These are phyloP conservation scores for Blastocystis sp. DNA, from an alignment of 352 stramenopile species.

Conservation along the genomic window DNA sequence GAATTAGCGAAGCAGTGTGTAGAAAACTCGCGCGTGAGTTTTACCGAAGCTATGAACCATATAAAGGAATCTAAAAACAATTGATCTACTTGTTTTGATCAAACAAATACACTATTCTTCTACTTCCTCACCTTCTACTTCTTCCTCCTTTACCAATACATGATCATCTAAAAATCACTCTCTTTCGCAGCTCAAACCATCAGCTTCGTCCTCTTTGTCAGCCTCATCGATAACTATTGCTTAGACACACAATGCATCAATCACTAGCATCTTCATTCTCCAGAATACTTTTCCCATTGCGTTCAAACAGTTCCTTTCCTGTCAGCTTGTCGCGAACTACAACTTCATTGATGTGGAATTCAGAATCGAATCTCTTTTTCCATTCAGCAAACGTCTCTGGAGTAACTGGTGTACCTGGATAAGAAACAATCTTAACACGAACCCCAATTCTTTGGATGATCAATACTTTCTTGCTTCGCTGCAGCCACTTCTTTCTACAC, in stretches of 20 bases:
- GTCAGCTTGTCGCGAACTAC: background rate
- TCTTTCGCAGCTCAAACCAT: background rate
- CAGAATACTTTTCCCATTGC: constrained; percentile 32
- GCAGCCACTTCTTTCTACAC: background rate
- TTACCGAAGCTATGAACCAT: background rate
- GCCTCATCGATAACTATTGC: constrained; percentile 46
- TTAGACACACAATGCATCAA: background rate
- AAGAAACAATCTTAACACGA: too few relatives aligned
- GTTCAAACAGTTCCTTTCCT: constrained; percentile 12
- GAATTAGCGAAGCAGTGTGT: constrained; percentile 5
- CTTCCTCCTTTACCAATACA: background rate
- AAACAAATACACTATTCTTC: background rate
- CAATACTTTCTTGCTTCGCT: background rate
- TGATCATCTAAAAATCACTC: constrained; percentile 20
- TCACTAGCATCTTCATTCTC: constrained; percentile 49
- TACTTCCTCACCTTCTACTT: background rate
- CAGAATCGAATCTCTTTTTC: constrained; percentile 11
- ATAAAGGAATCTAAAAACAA: background rate
- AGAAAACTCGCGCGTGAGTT: background rate
- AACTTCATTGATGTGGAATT: constrained; percentile 23
- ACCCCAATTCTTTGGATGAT: constrained; percentile 53
- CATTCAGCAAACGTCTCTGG: background rate
- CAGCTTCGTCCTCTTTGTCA: background rate
- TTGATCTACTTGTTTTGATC: background rate
- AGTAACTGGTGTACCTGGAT: background rate